phyloP scores from a whole-genome alignment of 169 alveolate genomes.

The Prorocentrum cordatum region DNA sequence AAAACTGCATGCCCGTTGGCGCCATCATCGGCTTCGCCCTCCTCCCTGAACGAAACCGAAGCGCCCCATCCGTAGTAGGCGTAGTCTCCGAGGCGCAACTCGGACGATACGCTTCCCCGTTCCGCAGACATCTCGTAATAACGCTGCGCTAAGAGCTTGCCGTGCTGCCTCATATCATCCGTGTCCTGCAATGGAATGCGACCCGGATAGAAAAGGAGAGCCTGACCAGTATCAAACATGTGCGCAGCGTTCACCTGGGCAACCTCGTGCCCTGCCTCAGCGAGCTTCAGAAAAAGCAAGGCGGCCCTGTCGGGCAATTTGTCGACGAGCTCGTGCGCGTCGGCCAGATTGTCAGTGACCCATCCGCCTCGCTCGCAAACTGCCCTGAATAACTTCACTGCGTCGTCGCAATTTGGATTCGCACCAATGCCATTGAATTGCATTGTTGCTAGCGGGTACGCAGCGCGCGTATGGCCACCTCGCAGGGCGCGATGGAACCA shows the following conservation, averaged over 20 bases:
- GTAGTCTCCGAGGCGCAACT: constrained; percentile 50
- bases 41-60: background rate
- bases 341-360: constrained; percentile 67
- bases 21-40: background rate
- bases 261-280: constrained; percentile 72
- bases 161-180: too few species aligned
- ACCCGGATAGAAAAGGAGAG: too few species aligned
- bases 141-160: constrained; percentile 70
- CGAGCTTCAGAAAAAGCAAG: constrained; percentile 37
- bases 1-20: background rate
- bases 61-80: background rate
- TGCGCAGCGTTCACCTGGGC: constrained; percentile 69
- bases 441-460: constrained; percentile 73
- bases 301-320: constrained; percentile 38
- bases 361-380: constrained; percentile 73
- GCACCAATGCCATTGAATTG: constrained; percentile 75
- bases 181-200: too few species aligned
- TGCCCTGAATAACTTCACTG: constrained; percentile 72
- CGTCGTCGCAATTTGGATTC: constrained; percentile 73
- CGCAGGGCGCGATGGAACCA: constrained; percentile 73
- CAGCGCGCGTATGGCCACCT: constrained; percentile 76
- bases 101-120: constrained; percentile 66
- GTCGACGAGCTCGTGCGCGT: constrained; percentile 16
- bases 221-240: constrained; percentile 46
- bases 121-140: constrained; percentile 69